Percentiles rank a stretch among this genome's conserved stretches.
These are phyloP conservation scores for Agrocybe praecox DNA, from an alignment of 768 basidiomycete species.

Conservation along the genomic window DNA sequence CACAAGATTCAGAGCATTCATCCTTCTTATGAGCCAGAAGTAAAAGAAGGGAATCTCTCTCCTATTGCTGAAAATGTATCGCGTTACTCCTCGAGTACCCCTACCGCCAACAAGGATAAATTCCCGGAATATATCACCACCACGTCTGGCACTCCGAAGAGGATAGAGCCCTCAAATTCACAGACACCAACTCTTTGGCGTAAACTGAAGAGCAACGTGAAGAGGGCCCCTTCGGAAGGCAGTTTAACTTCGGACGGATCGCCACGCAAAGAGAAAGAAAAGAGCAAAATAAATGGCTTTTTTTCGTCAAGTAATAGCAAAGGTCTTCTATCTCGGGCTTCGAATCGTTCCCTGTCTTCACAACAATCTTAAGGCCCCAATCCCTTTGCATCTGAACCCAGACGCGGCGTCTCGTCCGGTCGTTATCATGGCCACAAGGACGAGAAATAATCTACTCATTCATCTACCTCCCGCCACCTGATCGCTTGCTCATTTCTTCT, in stretches of 20 bases:
- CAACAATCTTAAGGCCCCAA: not conserved
- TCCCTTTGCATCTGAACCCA: not conserved
- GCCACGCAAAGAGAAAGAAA: constrained; percentile 17
- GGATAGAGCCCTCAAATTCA: not conserved
- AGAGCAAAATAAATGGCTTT: constrained; percentile 17
- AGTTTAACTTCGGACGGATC: constrained; percentile 1
- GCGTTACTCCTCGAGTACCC: not conserved
- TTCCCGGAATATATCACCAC: not conserved
- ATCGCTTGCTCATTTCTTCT: too few species aligned
- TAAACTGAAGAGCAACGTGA: constrained; percentile 35
- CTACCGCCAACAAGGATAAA: not conserved
- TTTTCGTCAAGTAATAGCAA: constrained; percentile 20
- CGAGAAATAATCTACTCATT: not conserved
- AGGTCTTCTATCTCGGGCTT: constrained; percentile 16
- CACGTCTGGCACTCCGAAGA: not conserved
- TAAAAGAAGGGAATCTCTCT: not conserved
- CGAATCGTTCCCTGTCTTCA: constrained; percentile 14
- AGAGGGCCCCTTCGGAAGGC: constrained; percentile 17
- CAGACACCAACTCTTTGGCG: constrained; percentile 33
- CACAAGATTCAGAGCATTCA: constrained; percentile 3
- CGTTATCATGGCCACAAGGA: not conserved
- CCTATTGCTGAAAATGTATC: not conserved
- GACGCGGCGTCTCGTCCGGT: not conserved
- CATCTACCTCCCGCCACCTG: too few species aligned
- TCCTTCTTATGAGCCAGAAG: not conserved